Evolutionary conservation across 2,329 filamentous ascomycete genomes (phyloP), one percentile per base, ranked within the genome.

Genomic region (Coniochaeta sp.): DNA sequence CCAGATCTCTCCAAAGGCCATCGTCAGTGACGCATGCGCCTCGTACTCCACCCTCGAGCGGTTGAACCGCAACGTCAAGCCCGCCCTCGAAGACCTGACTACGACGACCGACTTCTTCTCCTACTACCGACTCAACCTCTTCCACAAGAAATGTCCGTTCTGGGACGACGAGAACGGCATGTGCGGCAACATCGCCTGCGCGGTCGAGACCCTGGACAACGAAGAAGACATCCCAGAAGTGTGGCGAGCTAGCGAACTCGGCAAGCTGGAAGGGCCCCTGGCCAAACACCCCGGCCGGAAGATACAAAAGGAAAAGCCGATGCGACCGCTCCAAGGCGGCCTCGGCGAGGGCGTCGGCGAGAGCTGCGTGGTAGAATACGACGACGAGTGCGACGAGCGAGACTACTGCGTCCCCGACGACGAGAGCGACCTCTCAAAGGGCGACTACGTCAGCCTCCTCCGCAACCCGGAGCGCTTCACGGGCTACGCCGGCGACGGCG

Each of bases 321-420:
- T 89, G 66, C 82, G 85, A 60, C 95, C 95, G 22, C 77, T 98
- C 7, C 86, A 91, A 67, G 93, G 93, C 17, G 82, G 87, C 67
- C 76, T 99, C 9, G 95, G 95, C 55, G 91, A 93, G 58, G 79
- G 88, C 60, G 93, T 97, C 0, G 92, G 91, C 58, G 95, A 99
- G 78, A 96, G 91, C 73, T 99, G 95, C 72, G 92, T 99, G 54
- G 88, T 98, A 19, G 95, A 99, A 76, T 96, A 96, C 71, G 93
- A 98, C 69, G 93, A 97, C 69, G 93, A 97, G 74, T 96, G 92
- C 74, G 93, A 98, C 76, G 90, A 97, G 66, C 85, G 95, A 65
- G 95, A 99, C 72, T 99, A 98, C 74, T 99, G 95, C 75, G 86
- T 98, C 4, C 91, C 92, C 0, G 95, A 99, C 68, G 95, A 99